Conservation (phyloP, 2,329 filamentous ascomycete species). For the Calonectria crousiana region DNA sequence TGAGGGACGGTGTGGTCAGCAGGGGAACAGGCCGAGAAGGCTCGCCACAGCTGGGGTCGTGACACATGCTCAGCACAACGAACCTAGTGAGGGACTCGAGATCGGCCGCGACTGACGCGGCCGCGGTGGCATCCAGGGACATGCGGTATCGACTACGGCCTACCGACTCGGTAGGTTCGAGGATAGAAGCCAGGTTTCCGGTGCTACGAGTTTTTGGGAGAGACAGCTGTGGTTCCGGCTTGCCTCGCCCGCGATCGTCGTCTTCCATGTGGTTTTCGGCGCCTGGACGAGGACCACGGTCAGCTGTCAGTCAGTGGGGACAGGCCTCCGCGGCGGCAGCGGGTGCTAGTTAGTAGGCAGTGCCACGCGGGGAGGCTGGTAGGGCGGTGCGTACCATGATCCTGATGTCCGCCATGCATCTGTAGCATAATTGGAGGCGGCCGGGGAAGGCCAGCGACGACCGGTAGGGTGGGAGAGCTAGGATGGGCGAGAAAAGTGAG, state of each 20-base stretch:
- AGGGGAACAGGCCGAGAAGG: conserved; percentile 29
- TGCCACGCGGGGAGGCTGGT: conserved; percentile 8
- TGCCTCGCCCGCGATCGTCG: conserved; percentile 57
- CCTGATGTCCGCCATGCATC: conserved; percentile 56
- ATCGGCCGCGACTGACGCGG: conserved; percentile 68
- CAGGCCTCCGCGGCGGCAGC: conserved; percentile 10
- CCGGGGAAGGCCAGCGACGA: conserved; percentile 36
- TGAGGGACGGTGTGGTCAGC: conserved; percentile 45
- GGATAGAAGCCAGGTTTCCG: conserved; percentile 67
- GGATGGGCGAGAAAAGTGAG: conserved; percentile 30
- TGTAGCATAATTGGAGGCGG: conserved; percentile 57
- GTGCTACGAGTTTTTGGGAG: conserved; percentile 76
- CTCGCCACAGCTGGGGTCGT: conserved; percentile 30
- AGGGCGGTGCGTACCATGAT: conserved; percentile 51
- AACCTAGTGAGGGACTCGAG: conserved; percentile 82
- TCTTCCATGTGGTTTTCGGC: conserved; percentile 49
- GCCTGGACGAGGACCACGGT: conserved; percentile 43
- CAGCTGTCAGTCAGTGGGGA: conserved; percentile 35
- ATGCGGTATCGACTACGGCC: conserved; percentile 76
- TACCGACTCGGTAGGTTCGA: conserved; percentile 62
- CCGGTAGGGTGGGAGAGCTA: conserved; percentile 32
- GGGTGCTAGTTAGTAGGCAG: conserved; percentile 15
- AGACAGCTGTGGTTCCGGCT: conserved; percentile 60
- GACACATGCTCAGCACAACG: conserved; percentile 42
- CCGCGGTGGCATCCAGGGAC: conserved; percentile 81